These are phyloP conservation scores for Arthrobotrys conoides DNA, from an alignment of 2,329 filamentous ascomycete genomes.

Conservation along the genomic window DNA sequence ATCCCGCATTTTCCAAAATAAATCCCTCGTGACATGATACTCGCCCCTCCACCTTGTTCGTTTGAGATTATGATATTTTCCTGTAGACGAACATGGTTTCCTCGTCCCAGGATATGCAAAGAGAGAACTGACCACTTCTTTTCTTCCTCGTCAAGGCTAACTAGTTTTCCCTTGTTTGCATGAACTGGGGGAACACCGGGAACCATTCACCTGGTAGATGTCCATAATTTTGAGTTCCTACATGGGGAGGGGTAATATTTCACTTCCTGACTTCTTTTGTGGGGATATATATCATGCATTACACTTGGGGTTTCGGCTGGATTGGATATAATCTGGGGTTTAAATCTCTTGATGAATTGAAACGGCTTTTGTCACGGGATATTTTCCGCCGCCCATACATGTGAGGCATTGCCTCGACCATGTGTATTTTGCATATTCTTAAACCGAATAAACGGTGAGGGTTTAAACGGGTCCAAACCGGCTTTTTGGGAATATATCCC, in stretches of 20 bases:
- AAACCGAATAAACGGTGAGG: not conserved
- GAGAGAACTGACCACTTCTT: slow-evolving; percentile 20
- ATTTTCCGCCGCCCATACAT: slow-evolving; percentile 18
- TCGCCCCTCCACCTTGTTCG: slow-evolving; percentile 27
- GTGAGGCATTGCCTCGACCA: slow-evolving; percentile 18
- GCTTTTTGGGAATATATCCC: slow-evolving; percentile 15
- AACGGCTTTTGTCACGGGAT: slow-evolving; percentile 48
- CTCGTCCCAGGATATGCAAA: slow-evolving; percentile 30
- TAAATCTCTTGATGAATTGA: slow-evolving; percentile 31
- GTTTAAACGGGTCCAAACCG: slow-evolving; percentile 23
- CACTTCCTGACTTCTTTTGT: slow-evolving; percentile 25
- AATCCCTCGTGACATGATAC: slow-evolving; percentile 51
- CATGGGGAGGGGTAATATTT: slow-evolving; percentile 7
- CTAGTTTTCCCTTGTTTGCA: slow-evolving; percentile 5
- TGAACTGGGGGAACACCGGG: slow-evolving; percentile 34
- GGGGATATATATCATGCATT: slow-evolving; percentile 35
- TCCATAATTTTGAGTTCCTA: slow-evolving; percentile 38
- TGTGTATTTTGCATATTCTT: slow-evolving; percentile 3
- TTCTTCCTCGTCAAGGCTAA: not conserved
- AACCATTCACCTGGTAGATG: slow-evolving; percentile 52
- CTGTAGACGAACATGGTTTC: slow-evolving; percentile 38
- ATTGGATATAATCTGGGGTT: slow-evolving; percentile 38
- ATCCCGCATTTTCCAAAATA: slow-evolving; percentile 60
- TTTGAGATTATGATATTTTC: slow-evolving; percentile 35
- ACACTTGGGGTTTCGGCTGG: slow-evolving; percentile 46